Base-by-base conservation (phyloP, 306 rosid genomes). In the Malus sieversii region DNA sequence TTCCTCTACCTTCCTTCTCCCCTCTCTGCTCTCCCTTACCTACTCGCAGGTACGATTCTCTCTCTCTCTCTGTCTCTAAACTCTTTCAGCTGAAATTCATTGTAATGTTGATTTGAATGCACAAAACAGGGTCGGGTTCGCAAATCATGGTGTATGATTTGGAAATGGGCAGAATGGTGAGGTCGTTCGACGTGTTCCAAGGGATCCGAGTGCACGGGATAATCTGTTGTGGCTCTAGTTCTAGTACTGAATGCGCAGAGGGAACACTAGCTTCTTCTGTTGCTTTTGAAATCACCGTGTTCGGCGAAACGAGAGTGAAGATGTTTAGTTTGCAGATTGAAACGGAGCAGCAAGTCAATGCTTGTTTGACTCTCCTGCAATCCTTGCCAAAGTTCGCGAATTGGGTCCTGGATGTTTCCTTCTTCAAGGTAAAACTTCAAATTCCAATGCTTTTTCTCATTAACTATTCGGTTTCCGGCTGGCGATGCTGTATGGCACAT, bases 121-220 rank as follows among this genome's bases (percentile, higher is more conserved):
- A 72, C 62, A 35, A 9, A 45, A 70, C 87, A 92, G 96, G 98
- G 70, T 79, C 93, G 8, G 98, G 98, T 72, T 92, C 97, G 3
- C 88, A 95, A 60, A 82, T 95, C 75, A 67, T 90, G 30, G 12
- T 88, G 15, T 90, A 87, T 66, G 80, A 86, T 70, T 84, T 95
- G 67, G 93, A 90, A n/a, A 62, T 66, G 46, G 90, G 83, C n/a
- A 79, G 79, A 63, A 68, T 81, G 74, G 10, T 84, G 4, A 71
- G 33, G 6, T 89, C 93, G 2, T 85, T 92, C 68, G 75, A 87
- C 2, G 87, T 95, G 33, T 92, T 95, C 84, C 82, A 90, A 61
- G 99, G 99, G 51, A 84, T 95, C 85, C 97, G 97, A 46, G 97
- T 95, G 65, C 99, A 95, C 74, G 99, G 99, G 8, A 87, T 63